These are phyloP conservation scores for Sechiopsis laciniata DNA, from an alignment of 306 rosid species.

Conservation along the genomic window DNA sequence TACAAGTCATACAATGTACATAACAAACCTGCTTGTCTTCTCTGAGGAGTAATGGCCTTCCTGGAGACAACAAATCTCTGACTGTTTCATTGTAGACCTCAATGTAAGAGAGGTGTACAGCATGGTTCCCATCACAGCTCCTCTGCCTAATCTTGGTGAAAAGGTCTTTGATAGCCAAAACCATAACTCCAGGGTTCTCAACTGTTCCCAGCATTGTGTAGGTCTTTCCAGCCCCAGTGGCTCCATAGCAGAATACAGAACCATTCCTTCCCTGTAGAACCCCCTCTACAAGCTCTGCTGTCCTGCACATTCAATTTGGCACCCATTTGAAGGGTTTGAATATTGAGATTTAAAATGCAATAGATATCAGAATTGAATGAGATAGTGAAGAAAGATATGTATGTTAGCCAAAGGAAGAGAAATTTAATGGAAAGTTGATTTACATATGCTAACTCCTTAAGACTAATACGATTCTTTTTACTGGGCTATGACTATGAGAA, in stretches of 20 bases:
- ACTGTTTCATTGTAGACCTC: conserved; percentile 97
- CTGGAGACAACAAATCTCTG: conserved; percentile 84
- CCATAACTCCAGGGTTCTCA: conserved; percentile 97
- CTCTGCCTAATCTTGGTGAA: conserved; percentile 76
- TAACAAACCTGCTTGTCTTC: conserved; percentile 81
- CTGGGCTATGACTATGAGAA: neutral
- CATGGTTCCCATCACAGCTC: conserved; percentile 84
- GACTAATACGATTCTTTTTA: neutral
- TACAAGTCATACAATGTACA: neutral
- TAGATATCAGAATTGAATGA: neutral
- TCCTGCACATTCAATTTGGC: conserved; percentile 43
- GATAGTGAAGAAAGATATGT: neutral
- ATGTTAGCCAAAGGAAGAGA: neutral
- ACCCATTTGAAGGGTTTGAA: neutral
- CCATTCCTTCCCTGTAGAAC: conserved; percentile 97
- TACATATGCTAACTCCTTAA: neutral
- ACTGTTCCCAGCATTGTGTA: conserved; percentile 91
- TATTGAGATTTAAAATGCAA: neutral
- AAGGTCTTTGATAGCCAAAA: conserved; percentile 90
- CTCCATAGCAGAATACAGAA: conserved; percentile 91
- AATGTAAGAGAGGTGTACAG: conserved; percentile 80
- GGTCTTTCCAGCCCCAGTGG: conserved; percentile 96
- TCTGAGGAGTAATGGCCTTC: conserved; percentile 88
- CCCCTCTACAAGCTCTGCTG: conserved; percentile 82
- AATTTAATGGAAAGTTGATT: neutral